Conservation (phyloP, 495 filamentous ascomycete species). For the Penicillium fimorum region DNA sequence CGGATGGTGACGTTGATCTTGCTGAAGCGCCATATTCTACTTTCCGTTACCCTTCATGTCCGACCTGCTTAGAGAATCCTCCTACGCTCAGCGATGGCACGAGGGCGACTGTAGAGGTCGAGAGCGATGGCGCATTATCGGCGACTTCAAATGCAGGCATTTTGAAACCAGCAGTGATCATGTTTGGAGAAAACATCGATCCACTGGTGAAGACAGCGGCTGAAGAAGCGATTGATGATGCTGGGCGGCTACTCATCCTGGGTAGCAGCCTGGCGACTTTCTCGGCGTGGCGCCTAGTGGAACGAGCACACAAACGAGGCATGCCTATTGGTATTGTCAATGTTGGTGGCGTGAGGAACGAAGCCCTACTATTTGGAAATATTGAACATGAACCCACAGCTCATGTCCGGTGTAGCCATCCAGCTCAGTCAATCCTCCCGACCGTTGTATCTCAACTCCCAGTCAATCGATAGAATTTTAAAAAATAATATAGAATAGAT, state of each 20-base stretch:
- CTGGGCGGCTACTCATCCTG: conserved; percentile 71
- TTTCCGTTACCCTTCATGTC: conserved; percentile 90
- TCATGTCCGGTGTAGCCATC: conserved; percentile 42
- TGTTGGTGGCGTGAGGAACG: conserved; percentile 78
- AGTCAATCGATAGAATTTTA: conserved; percentile 13
- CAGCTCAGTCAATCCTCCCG: conserved; percentile 39
- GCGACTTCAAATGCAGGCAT: conserved; percentile 69
- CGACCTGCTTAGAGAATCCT: conserved; percentile 68
- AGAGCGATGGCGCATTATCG: conserved; percentile 78
- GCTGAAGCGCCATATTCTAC: conserved; percentile 81
- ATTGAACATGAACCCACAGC: conserved; percentile 24
- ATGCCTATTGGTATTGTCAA: conserved; percentile 87
- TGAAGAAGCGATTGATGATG: conserved; percentile 73
- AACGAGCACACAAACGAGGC: conserved; percentile 72
- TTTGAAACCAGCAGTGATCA: conserved; percentile 85
- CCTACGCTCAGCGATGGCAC: conserved; percentile 58
- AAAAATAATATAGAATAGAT: conserved; percentile 1
- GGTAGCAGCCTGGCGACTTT: conserved; percentile 92
- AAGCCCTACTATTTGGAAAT: conserved; percentile 63
- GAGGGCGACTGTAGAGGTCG: conserved; percentile 61
- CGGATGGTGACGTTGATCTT: conserved; percentile 94
- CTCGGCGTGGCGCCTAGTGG: conserved; percentile 88
- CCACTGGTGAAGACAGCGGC: conserved; percentile 66
- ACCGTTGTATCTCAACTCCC: conserved; percentile 35
- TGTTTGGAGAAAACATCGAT: conserved; percentile 92